Percentiles rank a stretch among this genome's conserved stretches.
These are phyloP conservation scores for Lathyrus sativus DNA, from an alignment of 306 rosid species.

Conservation along the genomic window DNA sequence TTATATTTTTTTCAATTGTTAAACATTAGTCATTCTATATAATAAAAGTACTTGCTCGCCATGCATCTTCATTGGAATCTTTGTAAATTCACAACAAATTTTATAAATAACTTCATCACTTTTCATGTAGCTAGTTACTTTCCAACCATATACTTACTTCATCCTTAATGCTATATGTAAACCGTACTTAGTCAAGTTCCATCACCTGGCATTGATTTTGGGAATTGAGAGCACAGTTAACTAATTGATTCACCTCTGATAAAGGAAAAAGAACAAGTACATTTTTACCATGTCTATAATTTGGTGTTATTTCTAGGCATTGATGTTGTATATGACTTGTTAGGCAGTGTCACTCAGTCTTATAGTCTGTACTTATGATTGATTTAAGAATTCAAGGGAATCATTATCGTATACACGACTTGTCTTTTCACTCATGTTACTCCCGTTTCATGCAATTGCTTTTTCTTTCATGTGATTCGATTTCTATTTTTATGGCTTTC, in stretches of 20 bases:
- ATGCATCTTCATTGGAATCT: too few species aligned
- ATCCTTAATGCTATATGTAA: slow-evolving; percentile 1
- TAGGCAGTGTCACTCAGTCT: slow-evolving; percentile 41
- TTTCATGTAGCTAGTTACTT: slow-evolving; percentile 22
- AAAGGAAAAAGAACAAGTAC: neutral
- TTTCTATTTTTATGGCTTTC: neutral
- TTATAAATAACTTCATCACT: too few species aligned
- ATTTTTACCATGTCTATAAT: slow-evolving; percentile 15
- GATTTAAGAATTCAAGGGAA: slow-evolving; percentile 33
- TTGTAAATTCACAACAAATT: too few species aligned
- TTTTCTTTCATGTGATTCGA: neutral
- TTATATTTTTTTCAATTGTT: too few species aligned
- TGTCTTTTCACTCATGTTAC: slow-evolving; percentile 41
- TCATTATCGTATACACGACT: slow-evolving; percentile 30
- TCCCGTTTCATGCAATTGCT: neutral
- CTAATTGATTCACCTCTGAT: neutral
- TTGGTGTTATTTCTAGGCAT: slow-evolving; percentile 30
- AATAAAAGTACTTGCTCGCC: too few species aligned
- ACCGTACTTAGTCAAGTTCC: slow-evolving; percentile 30
- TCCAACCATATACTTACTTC: slow-evolving; percentile 27
- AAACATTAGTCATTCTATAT: too few species aligned
- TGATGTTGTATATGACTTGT: slow-evolving; percentile 44
- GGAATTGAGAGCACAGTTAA: neutral
- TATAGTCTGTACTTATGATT: slow-evolving; percentile 19
- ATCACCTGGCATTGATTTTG: slow-evolving; percentile 9